phyloP scores from a whole-genome alignment of 805 yeast species.

The Candida ficus region DNA sequence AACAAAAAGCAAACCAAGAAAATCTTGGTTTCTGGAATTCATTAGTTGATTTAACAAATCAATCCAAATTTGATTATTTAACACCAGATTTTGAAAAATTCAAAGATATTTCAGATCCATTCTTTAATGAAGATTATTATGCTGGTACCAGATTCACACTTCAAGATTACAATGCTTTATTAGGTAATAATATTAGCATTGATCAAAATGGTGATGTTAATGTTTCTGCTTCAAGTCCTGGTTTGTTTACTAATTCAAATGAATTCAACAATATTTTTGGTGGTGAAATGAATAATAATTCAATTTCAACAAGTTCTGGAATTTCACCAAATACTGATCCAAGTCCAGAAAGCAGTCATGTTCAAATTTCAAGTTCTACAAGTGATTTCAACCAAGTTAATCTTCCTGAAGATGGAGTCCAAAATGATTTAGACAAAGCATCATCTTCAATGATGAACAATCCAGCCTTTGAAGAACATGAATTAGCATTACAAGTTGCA shows the following conservation, averaged over 20 bases:
- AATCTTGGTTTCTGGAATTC: slow-evolving; percentile 18
- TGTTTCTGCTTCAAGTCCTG: background rate
- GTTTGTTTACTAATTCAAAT: background rate
- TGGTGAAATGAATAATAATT: background rate
- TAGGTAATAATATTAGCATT: too few relatives aligned
- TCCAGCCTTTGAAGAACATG: slow-evolving; percentile 12
- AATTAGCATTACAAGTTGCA: slow-evolving; percentile 24
- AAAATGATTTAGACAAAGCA: background rate
- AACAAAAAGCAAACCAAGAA: too few relatives aligned
- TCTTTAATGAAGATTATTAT: slow-evolving; percentile 8
- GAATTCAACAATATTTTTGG: slow-evolving; percentile 1
- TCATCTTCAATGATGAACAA: background rate
- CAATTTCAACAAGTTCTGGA: slow-evolving; percentile 6
- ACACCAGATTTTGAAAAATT: slow-evolving; percentile 20
- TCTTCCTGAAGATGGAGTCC: background rate
- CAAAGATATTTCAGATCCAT: slow-evolving; percentile 23
- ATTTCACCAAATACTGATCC: slow-evolving; percentile 6
- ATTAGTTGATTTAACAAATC: slow-evolving; percentile 22
- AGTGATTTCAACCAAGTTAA: background rate
- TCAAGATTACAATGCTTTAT: slow-evolving; percentile 9
- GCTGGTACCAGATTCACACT: slow-evolving; percentile 5
- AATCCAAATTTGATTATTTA: slow-evolving; percentile 26
- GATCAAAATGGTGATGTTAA: too few relatives aligned
- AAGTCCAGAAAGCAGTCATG: background rate
- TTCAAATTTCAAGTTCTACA: too few relatives aligned